A percentile compares a stretch with the other conserved stretches of the same genome.
phyloP scores from a whole-genome alignment of 2,329 filamentous ascomycete genomes.

The Xylaria sp. region DNA sequence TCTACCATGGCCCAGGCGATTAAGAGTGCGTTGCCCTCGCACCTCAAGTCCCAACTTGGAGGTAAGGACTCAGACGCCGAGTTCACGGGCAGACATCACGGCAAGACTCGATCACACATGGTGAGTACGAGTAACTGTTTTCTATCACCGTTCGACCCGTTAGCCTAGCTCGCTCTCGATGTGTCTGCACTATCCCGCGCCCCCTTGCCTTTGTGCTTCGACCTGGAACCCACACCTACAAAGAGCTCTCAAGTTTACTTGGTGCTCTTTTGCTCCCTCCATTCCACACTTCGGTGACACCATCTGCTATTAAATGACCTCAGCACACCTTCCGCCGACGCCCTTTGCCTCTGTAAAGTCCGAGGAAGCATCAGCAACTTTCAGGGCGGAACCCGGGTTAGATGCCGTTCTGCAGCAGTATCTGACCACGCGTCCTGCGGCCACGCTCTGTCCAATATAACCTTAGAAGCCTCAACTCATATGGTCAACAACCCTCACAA shows the following conservation, averaged over 20 bases:
- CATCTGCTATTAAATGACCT: neutral
- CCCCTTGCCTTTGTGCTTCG: conserved; percentile 18
- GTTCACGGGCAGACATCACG: conserved; percentile 76
- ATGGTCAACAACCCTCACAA: neutral
- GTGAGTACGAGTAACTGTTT: conserved; percentile 63
- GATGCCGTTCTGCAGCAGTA: conserved; percentile 13
- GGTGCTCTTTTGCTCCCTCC: neutral
- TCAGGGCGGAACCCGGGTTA: neutral
- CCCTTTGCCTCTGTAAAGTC: neutral
- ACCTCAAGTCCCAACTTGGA: conserved; percentile 74
- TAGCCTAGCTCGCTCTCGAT: neutral
- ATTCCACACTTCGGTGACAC: neutral
- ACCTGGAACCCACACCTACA: conserved; percentile 29
- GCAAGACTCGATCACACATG: conserved; percentile 88
- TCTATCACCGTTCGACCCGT: conserved; percentile 13
- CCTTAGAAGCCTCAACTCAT: neutral
- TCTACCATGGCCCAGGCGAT: conserved; percentile 73
- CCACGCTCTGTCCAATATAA: neutral
- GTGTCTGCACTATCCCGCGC: conserved; percentile 22
- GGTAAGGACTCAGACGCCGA: conserved; percentile 58
- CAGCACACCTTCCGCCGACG: conserved; percentile 22
- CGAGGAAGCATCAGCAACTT: conserved; percentile 12
- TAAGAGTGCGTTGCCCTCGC: conserved; percentile 82
- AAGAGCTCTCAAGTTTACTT: conserved; percentile 18
- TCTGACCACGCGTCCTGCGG: neutral